Conservation (phyloP, 148 eudicot genomes). For the Camellia japonica region DNA sequence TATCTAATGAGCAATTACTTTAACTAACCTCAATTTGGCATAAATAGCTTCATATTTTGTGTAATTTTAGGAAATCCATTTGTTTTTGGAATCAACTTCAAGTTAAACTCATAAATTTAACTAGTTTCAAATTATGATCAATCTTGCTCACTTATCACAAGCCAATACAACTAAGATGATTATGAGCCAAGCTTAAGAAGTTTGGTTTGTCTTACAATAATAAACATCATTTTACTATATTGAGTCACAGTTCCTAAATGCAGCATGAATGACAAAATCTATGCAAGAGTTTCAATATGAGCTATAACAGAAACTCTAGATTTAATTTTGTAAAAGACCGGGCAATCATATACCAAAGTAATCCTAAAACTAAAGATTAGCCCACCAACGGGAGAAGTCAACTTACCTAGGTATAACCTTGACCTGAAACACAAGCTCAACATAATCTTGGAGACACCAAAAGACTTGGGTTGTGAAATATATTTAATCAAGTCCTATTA, state of each 20-base stretch:
- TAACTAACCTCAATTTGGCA: neutral
- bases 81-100: neutral
- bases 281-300: neutral
- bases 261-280: neutral
- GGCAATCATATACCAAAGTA: too few relatives aligned
- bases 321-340: too few relatives aligned
- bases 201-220: neutral
- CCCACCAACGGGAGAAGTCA: too few relatives aligned
- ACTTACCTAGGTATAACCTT: too few relatives aligned
- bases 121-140: neutral
- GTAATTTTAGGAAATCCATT: neutral
- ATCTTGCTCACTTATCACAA: neutral
- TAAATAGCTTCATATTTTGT: neutral
- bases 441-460: too few relatives aligned
- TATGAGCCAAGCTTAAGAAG: too few relatives aligned
- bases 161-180: neutral
- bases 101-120: neutral
- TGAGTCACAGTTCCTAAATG: neutral
- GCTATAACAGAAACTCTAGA: neutral
- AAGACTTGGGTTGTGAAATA: too few relatives aligned
- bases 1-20: neutral
- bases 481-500: too few relatives aligned
- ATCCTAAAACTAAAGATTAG: too few relatives aligned
- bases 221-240: neutral
- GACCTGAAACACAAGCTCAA: too few relatives aligned